Conservation (phyloP, 805 yeast species). For the Kluyveromyces dobzhanskii region DNA sequence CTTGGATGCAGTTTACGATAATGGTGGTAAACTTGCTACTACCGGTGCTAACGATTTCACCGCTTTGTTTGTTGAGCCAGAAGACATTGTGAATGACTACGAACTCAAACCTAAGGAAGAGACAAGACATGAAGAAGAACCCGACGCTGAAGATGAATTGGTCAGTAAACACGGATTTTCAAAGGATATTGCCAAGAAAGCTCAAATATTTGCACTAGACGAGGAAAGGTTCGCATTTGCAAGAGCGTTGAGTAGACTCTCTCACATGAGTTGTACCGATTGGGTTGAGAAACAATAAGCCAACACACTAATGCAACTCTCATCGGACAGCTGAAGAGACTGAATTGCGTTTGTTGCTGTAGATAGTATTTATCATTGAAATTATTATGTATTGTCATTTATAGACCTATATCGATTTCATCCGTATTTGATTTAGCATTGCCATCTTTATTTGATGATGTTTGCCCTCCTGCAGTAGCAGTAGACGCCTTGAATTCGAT, state of each 20-base stretch:
- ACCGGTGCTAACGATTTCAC: constrained; percentile 83
- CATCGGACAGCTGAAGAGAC: too few species aligned
- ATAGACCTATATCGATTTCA: constrained; percentile 1
- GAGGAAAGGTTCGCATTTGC: constrained; percentile 97
- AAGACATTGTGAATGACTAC: constrained; percentile 36
- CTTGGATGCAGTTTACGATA: constrained; percentile 91
- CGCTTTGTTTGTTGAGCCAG: constrained; percentile 80
- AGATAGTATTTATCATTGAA: too few species aligned
- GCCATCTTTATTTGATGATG: not conserved
- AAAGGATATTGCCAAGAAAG: constrained; percentile 59
- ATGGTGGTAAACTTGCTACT: constrained; percentile 78
- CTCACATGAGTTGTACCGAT: constrained; percentile 89
- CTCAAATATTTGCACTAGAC: constrained; percentile 76
- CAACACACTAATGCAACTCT: too few species aligned
- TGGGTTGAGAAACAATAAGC: constrained; percentile 55
- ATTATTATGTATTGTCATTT: too few species aligned
- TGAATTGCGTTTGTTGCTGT: too few species aligned
- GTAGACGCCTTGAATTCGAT: constrained; percentile 44
- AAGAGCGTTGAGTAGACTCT: constrained; percentile 80
- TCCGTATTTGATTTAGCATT: not conserved
- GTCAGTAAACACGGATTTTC: constrained; percentile 74
- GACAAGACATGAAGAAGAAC: constrained; percentile 23
- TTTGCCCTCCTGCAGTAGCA: constrained; percentile 22
- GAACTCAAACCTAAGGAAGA: constrained; percentile 22
- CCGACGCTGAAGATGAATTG: constrained; percentile 43